A percentile compares a stretch with the other conserved stretches of the same genome.
Conservation (phyloP, 305 asterid genomes). For the Euphrasia arctica region DNA sequence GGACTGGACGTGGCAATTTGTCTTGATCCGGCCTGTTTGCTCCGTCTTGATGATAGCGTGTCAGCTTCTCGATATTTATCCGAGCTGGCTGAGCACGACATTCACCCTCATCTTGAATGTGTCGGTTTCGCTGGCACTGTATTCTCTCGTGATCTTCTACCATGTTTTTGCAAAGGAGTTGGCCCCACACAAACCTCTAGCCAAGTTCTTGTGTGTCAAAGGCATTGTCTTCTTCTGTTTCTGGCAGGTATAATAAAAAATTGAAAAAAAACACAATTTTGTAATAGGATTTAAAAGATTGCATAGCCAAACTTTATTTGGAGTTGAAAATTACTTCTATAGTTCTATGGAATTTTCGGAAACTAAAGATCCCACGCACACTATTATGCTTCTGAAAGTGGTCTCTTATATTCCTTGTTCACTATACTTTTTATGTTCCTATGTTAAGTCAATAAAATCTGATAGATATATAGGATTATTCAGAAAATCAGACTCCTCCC, state of each 20-base stretch:
- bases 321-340: not conserved
- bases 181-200: constrained; percentile 90
- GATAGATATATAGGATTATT: too few species aligned
- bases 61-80: constrained; percentile 74
- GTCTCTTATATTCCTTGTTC: not conserved
- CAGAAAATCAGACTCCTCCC: too few species aligned
- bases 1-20: constrained; percentile 95
- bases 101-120: constrained; percentile 79
- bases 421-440: not conserved
- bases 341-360: not conserved
- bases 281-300: not conserved
- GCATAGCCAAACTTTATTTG: not conserved
- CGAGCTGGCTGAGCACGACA: constrained; percentile 92
- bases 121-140: constrained; percentile 84
- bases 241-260: constrained; percentile 76
- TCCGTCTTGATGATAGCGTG: constrained; percentile 76
- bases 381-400: not conserved
- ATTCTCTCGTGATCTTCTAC: constrained; percentile 80
- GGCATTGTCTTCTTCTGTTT: constrained; percentile 98
- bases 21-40: constrained; percentile 84
- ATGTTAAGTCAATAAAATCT: too few species aligned
- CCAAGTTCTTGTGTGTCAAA: constrained; percentile 92
- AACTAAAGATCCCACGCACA: not conserved
- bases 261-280: not conserved
- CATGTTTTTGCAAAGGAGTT: constrained; percentile 93